A percentile compares a stretch with the other conserved stretches of the same genome.
Conservation (phyloP, 202 grass and related monocot genomes). For the Elaeis oleifera region DNA sequence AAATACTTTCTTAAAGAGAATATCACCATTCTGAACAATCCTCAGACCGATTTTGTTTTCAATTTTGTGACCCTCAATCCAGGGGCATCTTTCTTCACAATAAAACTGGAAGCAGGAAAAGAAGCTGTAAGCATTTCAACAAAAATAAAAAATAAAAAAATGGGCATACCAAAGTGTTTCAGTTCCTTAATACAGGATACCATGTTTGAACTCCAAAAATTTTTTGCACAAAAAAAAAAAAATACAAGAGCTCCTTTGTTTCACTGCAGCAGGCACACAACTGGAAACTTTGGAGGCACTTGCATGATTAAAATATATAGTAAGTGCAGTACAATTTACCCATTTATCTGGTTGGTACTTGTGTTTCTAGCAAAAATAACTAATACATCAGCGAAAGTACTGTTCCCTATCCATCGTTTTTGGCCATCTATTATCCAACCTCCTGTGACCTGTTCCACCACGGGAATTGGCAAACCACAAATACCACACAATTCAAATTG, state of each 20-base stretch:
- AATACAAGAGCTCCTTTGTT: too few relatives aligned
- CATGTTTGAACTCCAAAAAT: too few relatives aligned
- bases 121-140: too few relatives aligned
- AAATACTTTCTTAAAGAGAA: constrained; percentile 86
- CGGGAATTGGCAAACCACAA: constrained; percentile 8
- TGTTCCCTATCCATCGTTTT: constrained; percentile 96
- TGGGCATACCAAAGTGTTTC: too few relatives aligned
- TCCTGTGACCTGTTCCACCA: constrained; percentile 68
- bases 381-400: constrained; percentile 92
- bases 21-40: constrained; percentile 99
- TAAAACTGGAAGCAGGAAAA: constrained; percentile 52
- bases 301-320: not conserved
- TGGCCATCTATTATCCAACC: constrained; percentile 89
- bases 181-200: too few relatives aligned
- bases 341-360: constrained; percentile 84
- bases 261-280: too few relatives aligned
- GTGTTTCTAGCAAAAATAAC: constrained; percentile 84
- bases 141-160: too few relatives aligned
- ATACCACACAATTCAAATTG: too few relatives aligned
- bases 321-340: constrained; percentile 39
- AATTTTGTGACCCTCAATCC: constrained; percentile 78
- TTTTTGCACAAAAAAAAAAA: too few relatives aligned
- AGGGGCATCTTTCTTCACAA: constrained; percentile 76
- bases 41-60: constrained; percentile 98
- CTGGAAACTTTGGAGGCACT: too few relatives aligned